Conservation (phyloP, 129 eudicot genomes). For the Centrapalus pauciflorus region DNA sequence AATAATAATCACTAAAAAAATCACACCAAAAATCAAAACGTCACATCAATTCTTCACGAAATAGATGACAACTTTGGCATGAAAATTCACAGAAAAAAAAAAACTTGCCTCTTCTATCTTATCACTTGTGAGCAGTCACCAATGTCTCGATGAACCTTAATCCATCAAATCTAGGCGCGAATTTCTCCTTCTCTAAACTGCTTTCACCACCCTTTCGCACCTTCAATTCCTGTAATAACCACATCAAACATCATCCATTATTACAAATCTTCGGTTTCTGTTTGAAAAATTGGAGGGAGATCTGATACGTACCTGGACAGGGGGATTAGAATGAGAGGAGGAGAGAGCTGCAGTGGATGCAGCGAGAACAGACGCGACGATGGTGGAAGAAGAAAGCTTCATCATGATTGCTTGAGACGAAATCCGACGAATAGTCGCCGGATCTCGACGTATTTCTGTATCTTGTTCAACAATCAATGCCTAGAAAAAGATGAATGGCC, state of each 20-base stretch:
- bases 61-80: slow-evolving; percentile 32
- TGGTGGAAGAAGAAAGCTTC: slow-evolving; percentile 40
- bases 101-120: slow-evolving; percentile 18
- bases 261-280: no score
- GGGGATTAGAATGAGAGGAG: slow-evolving; percentile 19
- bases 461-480: neutral
- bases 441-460: slow-evolving; percentile 36
- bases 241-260: neutral
- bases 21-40: slow-evolving; percentile 33
- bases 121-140: slow-evolving; percentile 74
- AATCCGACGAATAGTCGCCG: slow-evolving; percentile 58
- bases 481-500: neutral
- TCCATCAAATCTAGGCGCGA: slow-evolving; percentile 62
- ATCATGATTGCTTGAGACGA: slow-evolving; percentile 31
- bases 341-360: slow-evolving; percentile 46
- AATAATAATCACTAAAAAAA: slow-evolving; percentile 6
- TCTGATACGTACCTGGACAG: slow-evolving; percentile 16
- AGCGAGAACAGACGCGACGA: slow-evolving; percentile 43
- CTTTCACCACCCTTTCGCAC: slow-evolving; percentile 13
- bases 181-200: slow-evolving; percentile 42
- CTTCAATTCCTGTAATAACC: slow-evolving; percentile 11
- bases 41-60: slow-evolving; percentile 22
- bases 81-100: neutral
- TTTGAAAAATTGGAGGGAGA: neutral
- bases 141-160: slow-evolving; percentile 78